Base-by-base conservation (phyloP, 345 rosid species). In the Syzygium aqueum region DNA sequence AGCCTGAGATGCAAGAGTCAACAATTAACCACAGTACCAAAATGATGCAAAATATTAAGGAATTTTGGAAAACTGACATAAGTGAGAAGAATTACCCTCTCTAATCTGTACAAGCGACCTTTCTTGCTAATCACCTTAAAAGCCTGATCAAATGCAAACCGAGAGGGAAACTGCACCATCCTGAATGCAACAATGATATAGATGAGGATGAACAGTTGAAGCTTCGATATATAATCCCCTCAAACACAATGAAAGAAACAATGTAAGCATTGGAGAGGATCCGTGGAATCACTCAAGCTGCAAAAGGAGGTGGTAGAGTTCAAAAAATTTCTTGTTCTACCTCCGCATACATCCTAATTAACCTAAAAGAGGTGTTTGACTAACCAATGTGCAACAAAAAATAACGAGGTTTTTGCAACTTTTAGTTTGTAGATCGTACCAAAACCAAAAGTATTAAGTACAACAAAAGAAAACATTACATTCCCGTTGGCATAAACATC, bases 101-200 rank as follows among this genome's bases (percentile, higher is more conserved):
- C 97, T 89, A 95, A 88, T 88, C 17, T 93, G 92, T 91, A 91
- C 2, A 94, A 25, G 87, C 93, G 93, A 77, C 94, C 95, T 63
- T 90, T 93, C 93, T 27, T 94, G 2, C 54, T 15, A 19, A 95
- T 90, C 17, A 57, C 78, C 91, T 78, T 91, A 57, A 85, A 7
- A 6, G 96, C 98, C 82, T 51, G 89, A 86, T 91, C 89, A 84
- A 86, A 94, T 3, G 91, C 92, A 30, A 61, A 6, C 52, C 86
- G 89, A 49, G 97, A 92, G 40, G 92, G 88, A 84, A 97, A 94
- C 86, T 92, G 93, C 87, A 97, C 86, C 91, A 90, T 67, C 94
- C 99, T 96, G 92, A 87, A 53, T 49, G 83, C 77, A 87, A 87
- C 50, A 87, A 89, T 51, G 52, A 84, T 65, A 61, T 25, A 53